Evolutionary conservation across 768 basidiomycete species (phyloP).

Genomic region (Suillus cothurnatus): DNA sequence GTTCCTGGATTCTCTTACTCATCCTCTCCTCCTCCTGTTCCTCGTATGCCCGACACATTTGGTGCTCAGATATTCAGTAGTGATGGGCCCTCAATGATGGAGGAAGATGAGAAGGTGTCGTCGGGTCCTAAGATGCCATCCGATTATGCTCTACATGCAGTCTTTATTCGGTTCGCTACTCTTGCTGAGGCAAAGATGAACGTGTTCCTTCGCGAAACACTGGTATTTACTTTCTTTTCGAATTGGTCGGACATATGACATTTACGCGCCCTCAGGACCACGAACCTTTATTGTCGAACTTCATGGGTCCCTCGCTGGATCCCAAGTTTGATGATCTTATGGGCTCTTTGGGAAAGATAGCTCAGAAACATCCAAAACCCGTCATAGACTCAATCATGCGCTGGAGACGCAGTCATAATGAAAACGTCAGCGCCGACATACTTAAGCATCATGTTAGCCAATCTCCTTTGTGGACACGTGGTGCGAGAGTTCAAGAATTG

Average conservation of each 20-base stretch:
- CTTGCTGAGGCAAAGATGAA: constrained; percentile 82
- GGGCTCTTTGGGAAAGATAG: constrained; percentile 83
- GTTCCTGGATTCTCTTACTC: constrained; percentile 45
- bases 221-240: constrained; percentile 48
- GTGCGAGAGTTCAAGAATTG: constrained; percentile 40
- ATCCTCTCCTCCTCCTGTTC: constrained; percentile 76
- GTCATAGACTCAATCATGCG: constrained; percentile 87
- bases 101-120: constrained; percentile 68
- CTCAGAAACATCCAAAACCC: constrained; percentile 79
- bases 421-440: constrained; percentile 45
- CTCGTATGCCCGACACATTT: constrained; percentile 69
- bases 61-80: constrained; percentile 45
- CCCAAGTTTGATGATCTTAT: constrained; percentile 82
- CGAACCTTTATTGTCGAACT: constrained; percentile 65
- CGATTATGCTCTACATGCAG: constrained; percentile 85
- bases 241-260: background rate
- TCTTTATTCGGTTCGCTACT: constrained; percentile 85
- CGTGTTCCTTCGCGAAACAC: constrained; percentile 62
- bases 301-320: constrained; percentile 75
- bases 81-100: constrained; percentile 54
- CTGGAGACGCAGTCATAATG: constrained; percentile 81
- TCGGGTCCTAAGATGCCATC: constrained; percentile 81
- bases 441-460: constrained; percentile 48
- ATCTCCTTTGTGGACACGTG: constrained; percentile 33
- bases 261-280: constrained; percentile 50